Conservation (phyloP, 2,329 filamentous ascomycete genomes). For the Aplosporella prunicola region DNA sequence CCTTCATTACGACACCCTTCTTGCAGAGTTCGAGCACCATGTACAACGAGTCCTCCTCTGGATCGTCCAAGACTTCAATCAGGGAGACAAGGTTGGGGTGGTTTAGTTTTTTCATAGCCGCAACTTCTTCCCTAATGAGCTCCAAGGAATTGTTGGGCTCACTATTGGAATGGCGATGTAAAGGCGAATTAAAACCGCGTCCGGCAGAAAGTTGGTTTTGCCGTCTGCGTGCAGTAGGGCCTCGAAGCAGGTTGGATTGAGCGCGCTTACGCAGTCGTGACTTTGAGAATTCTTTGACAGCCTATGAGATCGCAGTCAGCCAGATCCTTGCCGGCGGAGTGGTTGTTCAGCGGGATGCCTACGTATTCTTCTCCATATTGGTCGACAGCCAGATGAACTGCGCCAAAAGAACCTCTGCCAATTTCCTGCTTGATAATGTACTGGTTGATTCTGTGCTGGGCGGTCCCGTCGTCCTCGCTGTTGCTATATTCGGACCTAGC, state of each 20-base stretch:
- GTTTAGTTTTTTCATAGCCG: conserved; percentile 97
- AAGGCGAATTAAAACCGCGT: conserved; percentile 52
- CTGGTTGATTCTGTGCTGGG: conserved; percentile 85
- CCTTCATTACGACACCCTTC: conserved; percentile 94
- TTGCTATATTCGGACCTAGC: conserved; percentile 79
- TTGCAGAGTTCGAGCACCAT: conserved; percentile 99
- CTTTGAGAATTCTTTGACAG: conserved; percentile 97
- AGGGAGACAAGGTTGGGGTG: conserved; percentile 89
- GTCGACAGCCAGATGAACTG: conserved; percentile 82
- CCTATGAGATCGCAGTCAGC: conserved; percentile 45
- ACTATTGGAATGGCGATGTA: conserved; percentile 50
- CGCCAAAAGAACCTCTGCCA: conserved; percentile 89
- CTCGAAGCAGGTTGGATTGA: conserved; percentile 76
- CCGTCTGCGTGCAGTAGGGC: conserved; percentile 45
- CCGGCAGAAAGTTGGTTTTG: conserved; percentile 43
- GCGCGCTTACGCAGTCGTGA: conserved; percentile 78
- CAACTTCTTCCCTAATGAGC: conserved; percentile 90
- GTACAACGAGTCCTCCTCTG: conserved; percentile 89
- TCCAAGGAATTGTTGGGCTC: conserved; percentile 63
- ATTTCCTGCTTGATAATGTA: conserved; percentile 93
- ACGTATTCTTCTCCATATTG: conserved; percentile 92
- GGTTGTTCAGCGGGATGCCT: conserved; percentile 31
- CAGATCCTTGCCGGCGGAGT: background rate
- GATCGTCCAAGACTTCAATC: conserved; percentile 91
- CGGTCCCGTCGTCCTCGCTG: conserved; percentile 70